Evolutionary conservation across 2,329 filamentous ascomycete genomes (phyloP), one percentile per base, ranked within the genome.

Genomic region (Nakataea oryzae): DNA sequence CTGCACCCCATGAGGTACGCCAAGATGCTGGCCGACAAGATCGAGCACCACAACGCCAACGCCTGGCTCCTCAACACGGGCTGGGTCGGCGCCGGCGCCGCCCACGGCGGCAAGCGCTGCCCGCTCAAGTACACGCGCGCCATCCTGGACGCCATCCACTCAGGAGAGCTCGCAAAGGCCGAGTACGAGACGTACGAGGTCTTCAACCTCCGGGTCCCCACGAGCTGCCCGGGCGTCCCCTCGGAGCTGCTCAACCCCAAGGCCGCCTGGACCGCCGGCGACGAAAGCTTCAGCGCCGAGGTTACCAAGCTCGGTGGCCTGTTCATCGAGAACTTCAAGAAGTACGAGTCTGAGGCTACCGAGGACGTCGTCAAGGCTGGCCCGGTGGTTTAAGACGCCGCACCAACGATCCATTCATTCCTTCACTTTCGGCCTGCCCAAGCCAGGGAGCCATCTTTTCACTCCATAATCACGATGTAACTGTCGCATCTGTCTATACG

Each of bases 1-100:
- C 88, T 99, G 63, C 95, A 99, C 84, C 95, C 95, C 71, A 99
- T 99, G 95, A 89, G 91, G 76, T 99, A 99, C 80, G 95, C 95
- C 69, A 89, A 88, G 81, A 99, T 99, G 95, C 84, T 99, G 65
- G 95, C 95, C 50, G 91, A 97, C 76, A 97, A 97, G 89, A 99
- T 99, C 74, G 86, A 93, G 72, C 76, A 91, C 70, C 92, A 99
- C 87, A 90, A 92, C 72, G 89, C 92, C 78, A 96, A 96, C 75
- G 95, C 93, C 70, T 99, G 95, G 95, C 84, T 99, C 69, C 88
- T 99, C 77, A 97, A 97, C 88, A 97, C 93, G 71, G 93, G 93
- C 70, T 97, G 93, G 93, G 92, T 96, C 74, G 93, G 93, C 73
- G 93, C 93, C 71, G 91, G 91, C 73, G 90, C 89, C 72, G 86